phyloP scores from a whole-genome alignment of 2,329 filamentous ascomycete species.

The Myrmaecium sp. region DNA sequence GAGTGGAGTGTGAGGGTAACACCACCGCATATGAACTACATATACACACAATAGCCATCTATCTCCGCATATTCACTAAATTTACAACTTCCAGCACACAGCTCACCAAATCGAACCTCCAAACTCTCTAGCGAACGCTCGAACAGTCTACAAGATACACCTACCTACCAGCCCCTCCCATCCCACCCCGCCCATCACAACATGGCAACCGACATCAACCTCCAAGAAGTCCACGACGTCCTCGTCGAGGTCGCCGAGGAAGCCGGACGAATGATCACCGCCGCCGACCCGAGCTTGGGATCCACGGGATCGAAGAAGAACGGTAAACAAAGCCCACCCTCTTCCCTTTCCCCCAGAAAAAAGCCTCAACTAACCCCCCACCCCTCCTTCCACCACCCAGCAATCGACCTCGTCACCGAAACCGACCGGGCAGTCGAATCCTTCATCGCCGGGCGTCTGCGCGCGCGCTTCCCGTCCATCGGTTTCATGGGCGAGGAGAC shows the following conservation, averaged over 20 bases:
- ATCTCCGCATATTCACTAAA: too few relatives aligned
- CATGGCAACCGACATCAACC: constrained; percentile 21
- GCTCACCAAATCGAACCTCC: too few relatives aligned
- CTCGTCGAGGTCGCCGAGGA: constrained; percentile 28
- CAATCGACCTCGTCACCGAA: constrained; percentile 45
- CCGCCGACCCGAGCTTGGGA: constrained; percentile 25
- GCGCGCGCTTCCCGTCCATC: constrained; percentile 34
- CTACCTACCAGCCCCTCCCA: too few relatives aligned
- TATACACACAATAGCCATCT: too few relatives aligned
- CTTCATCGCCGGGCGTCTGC: constrained; percentile 35
- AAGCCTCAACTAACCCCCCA: not conserved
- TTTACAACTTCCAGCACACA: too few relatives aligned
- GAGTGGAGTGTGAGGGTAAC: too few relatives aligned
- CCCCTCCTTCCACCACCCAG: constrained; percentile 11
- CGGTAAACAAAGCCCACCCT: constrained; percentile 12
- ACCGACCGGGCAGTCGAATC: constrained; percentile 45
- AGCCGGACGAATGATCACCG: constrained; percentile 29
- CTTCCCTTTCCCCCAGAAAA: not conserved
- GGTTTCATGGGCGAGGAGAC: constrained; percentile 54
- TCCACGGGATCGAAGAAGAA: constrained; percentile 32
- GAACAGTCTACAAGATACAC: too few relatives aligned
- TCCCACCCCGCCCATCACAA: not conserved
- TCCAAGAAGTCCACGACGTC: constrained; percentile 32
- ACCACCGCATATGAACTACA: too few relatives aligned
- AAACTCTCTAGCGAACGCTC: too few relatives aligned